phyloP scores from a whole-genome alignment of 257 asterid species.

The Lantana camara region DNA sequence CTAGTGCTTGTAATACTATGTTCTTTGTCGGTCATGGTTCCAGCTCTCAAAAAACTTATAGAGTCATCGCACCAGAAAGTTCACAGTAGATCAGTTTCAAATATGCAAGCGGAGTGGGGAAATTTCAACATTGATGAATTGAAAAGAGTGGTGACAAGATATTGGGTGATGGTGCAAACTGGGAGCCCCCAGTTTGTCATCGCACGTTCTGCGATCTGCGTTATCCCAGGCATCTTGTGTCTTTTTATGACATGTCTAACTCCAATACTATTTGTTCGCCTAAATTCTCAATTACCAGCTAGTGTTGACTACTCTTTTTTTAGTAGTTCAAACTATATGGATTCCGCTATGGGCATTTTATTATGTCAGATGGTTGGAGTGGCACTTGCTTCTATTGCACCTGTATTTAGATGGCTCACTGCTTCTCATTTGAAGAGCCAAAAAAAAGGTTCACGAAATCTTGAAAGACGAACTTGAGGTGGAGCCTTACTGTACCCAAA shows the following conservation, averaged over 20 bases:
- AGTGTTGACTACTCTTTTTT: too few relatives aligned
- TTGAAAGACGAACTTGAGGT: constrained; percentile 16
- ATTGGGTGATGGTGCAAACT: constrained; percentile 34
- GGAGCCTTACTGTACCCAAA: constrained; percentile 33
- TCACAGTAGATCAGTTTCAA: background rate
- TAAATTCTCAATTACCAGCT: background rate
- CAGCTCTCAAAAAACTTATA: constrained; percentile 29
- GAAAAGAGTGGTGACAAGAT: background rate
- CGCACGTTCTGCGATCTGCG: constrained; percentile 23
- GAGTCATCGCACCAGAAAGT: constrained; percentile 32
- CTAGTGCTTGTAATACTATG: constrained; percentile 17
- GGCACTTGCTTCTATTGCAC: constrained; percentile 37
- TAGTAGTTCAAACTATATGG: background rate
- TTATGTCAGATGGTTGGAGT: constrained; percentile 33
- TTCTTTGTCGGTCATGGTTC: constrained; percentile 29
- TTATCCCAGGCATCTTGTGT: constrained; percentile 11
- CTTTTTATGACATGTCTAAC: background rate
- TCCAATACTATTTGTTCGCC: background rate
- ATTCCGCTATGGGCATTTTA: constrained; percentile 36
- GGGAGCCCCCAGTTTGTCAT: constrained; percentile 31
- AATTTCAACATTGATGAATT: background rate
- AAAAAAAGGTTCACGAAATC: background rate
- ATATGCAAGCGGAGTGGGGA: background rate
- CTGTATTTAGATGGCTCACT: constrained; percentile 34
- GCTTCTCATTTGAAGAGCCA: constrained; percentile 25